Base-by-base conservation (phyloP, 2,329 filamentous ascomycete genomes). In the Exophiala sp. region DNA sequence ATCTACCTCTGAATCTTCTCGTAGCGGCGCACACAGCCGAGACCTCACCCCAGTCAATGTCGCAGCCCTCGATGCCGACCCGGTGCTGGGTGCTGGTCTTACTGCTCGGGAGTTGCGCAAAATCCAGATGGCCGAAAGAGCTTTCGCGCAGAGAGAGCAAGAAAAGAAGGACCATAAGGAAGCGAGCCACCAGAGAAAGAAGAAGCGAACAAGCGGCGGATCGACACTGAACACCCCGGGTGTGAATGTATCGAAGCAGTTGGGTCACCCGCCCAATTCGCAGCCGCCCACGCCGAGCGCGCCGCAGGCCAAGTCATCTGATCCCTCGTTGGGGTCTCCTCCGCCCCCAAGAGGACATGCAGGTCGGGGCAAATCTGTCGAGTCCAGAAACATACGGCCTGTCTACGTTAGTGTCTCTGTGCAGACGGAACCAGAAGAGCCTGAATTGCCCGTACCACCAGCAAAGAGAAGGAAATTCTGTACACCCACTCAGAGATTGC, bases 91-190 rank as follows among this genome's bases (percentile, higher is more conserved):
- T 9, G 64, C 71, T 1, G 79, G 80, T 55, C 69, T 82, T 54
- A 82, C 80, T 1, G 79, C 78, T 53, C 73, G 80, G 3, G 80
- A 83, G 58, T 75, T 75, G 60, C 76, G 79, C 51, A 83, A 83
- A 64, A 72, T 83, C 40, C 77, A 79, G 46, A 78, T 79, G 48
- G 76, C 78, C 35, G 80, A 83, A 59, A 78, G 78, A 56, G 74
- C 82, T 51, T 82, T 82, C 55, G 74, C 79, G 55, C 74, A 79
- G 58, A 69, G 81, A 55, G 80, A 82, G 58, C 71, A 76, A 41
- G 77, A 82, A 52, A 76, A 78, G 57, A 72, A 75, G 50, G 69
- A 72, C 34, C 52, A 46, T 19, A 48, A 34, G 22, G 51, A 46
- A 30, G 56, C 61, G 13, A 55, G 61, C 24, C 74, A 73, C 47